Evolutionary conservation across 805 yeast genomes (phyloP).

Genomic region (Wickerhamomyces chaumierensis): DNA sequence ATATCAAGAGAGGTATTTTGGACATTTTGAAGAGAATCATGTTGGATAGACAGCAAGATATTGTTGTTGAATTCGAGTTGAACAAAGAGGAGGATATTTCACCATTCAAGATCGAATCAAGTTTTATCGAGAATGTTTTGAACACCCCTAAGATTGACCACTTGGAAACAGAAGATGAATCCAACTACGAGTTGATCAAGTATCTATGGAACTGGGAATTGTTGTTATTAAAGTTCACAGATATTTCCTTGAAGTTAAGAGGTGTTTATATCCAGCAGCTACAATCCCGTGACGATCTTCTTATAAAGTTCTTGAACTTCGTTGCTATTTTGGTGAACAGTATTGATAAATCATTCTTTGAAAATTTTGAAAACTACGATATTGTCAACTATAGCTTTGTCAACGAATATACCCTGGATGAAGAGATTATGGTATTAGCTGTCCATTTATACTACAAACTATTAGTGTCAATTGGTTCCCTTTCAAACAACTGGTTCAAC

Average conservation of each 20-base stretch:
- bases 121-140: conserved; percentile 26
- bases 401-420: conserved; percentile 1
- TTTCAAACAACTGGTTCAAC: conserved; percentile 58
- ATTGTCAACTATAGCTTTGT: conserved; percentile 11
- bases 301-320: conserved; percentile 39
- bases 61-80: conserved; percentile 52
- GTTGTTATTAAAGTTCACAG: conserved; percentile 47
- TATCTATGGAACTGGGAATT: conserved; percentile 65
- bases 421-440: conserved; percentile 27
- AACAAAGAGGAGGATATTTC: conserved; percentile 20
- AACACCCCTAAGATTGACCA: conserved; percentile 24
- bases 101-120: conserved; percentile 19
- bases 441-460: conserved; percentile 41
- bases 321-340: conserved; percentile 36
- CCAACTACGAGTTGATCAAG: conserved; percentile 22
- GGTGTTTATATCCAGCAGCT: conserved; percentile 49
- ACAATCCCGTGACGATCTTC: conserved; percentile 29
- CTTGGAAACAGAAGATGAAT: conserved; percentile 24
- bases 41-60: conserved; percentile 38
- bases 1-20: conserved; percentile 34
- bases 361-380: conserved; percentile 14
- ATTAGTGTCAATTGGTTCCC: conserved; percentile 41
- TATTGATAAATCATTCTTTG: background rate
- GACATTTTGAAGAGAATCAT: conserved; percentile 29
- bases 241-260: conserved; percentile 54